Base-by-base conservation (phyloP, 2,329 filamentous ascomycete species). In the Epichloe bromicola region DNA sequence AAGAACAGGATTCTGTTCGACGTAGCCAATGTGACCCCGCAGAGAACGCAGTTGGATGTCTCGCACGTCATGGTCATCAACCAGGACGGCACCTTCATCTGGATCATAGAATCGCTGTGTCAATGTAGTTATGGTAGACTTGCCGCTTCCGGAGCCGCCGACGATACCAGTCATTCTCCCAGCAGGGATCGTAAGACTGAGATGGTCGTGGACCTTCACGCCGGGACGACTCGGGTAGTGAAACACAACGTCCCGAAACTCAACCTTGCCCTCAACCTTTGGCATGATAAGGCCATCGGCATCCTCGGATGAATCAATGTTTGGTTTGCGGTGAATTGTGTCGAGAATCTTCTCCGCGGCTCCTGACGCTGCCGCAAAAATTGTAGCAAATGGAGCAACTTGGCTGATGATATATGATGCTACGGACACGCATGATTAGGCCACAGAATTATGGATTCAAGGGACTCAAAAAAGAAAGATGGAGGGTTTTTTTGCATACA, bases 121-220 rank as follows among this genome's bases (percentile, higher is more conserved):
- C 3, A 87, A 64, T 0, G 77, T 79, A 0, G 85, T 75, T 19
- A 86, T 76, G 0, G 83, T 87, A 46, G 78, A 83, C 61, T 87
- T 87, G 1, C 83, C 83, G 7, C 74, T 79, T 0, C 83, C 83
- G 2, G 79, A 83, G 2, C 79, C 74, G 0, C 83, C 83, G 14
- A 87, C 82, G n/a, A 87, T 80, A 3, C 82, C 83, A 0, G 81
- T 85, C 2, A 79, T 72, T 57, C 82, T 80, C 11, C 79, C 78
- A 12, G 75, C 71, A 43, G 73, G 38, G 20, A 42, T 42, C 11
- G 40, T 42, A 12, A 42, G 19, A 19, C 67, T 49, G 84, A 74
- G 2, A 60, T 67, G 11, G 83, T 63, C 55, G 71, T 72, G 5
- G 84, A 63, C 4, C 70, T 82, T 71, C 2, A 84, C 64, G 0